phyloP scores from a whole-genome alignment of 305 asterid species.

The Withania somnifera region DNA sequence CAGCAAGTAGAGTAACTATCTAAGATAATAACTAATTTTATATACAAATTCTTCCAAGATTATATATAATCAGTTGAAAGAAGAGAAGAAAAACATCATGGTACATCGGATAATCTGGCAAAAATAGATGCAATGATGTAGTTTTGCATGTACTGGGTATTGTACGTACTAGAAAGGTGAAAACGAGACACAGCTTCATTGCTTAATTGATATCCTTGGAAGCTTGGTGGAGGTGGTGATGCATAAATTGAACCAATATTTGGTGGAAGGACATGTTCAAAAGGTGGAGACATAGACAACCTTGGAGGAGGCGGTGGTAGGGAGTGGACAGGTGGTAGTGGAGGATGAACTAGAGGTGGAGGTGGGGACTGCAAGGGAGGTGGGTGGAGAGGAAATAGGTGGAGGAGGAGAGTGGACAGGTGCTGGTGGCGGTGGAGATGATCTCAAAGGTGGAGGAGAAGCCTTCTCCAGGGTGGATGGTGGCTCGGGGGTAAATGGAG shows the following conservation, averaged over 20 bases:
- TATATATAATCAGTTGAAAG: neutral
- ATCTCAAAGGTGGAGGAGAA: neutral
- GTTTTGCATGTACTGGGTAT: neutral
- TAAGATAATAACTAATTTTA: neutral
- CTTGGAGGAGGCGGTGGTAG: neutral
- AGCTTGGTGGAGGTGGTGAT: slow-evolving; percentile 27
- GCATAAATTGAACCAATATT: slow-evolving; percentile 14
- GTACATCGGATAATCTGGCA: neutral
- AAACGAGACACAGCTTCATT: neutral
- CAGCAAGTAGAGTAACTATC: no score
- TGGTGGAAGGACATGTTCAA: slow-evolving; percentile 11
- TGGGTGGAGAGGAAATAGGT: neutral
- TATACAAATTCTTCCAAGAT: neutral
- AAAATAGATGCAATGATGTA: neutral
- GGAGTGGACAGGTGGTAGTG: neutral
- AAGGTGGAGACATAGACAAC: no score
- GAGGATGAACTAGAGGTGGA: neutral
- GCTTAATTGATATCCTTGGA: slow-evolving; percentile 23
- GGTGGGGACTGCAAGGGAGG: neutral
- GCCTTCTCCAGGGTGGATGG: neutral
- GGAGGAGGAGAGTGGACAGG: neutral
- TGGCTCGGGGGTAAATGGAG: neutral
- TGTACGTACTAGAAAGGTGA: neutral
- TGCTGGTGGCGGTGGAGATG: neutral
- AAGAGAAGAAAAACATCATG: neutral